Conservation (phyloP, 306 rosid genomes). For the Arachis hypogaea region DNA sequence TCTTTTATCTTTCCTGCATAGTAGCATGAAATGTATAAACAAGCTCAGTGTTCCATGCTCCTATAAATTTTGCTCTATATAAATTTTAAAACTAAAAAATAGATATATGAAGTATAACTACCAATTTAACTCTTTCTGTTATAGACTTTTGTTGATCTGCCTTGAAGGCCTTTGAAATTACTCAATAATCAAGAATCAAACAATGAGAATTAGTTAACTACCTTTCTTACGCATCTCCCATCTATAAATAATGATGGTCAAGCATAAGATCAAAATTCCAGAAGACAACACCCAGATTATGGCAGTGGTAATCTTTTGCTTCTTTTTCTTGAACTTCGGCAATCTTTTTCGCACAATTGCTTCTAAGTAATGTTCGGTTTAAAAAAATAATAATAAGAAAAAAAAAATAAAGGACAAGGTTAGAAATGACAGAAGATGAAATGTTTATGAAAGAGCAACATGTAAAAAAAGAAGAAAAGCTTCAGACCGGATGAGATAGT, state of each 20-base stretch:
- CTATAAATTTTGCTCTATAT: neutral
- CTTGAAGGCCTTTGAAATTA: neutral
- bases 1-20: neutral
- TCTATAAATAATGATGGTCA: constrained; percentile 25
- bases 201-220: constrained; percentile 19
- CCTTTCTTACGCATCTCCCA: neutral
- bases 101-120: neutral
- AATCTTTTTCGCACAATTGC: neutral
- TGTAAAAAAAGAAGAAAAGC: no score
- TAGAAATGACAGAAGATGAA: neutral
- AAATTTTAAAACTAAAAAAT: no score
- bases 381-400: no score
- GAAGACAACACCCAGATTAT: neutral
- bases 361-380: neutral
- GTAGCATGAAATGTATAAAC: neutral
- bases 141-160: neutral
- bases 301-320: constrained; percentile 15
- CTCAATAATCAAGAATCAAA: neutral
- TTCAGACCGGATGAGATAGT: neutral
- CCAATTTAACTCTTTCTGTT: neutral
- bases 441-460: no score
- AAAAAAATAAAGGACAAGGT: neutral
- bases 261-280: constrained; percentile 28
- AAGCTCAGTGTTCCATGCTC: no score
- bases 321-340: constrained; percentile 6